phyloP scores from a whole-genome alignment of 805 yeast species.

The Monosporozyma siamensis region DNA sequence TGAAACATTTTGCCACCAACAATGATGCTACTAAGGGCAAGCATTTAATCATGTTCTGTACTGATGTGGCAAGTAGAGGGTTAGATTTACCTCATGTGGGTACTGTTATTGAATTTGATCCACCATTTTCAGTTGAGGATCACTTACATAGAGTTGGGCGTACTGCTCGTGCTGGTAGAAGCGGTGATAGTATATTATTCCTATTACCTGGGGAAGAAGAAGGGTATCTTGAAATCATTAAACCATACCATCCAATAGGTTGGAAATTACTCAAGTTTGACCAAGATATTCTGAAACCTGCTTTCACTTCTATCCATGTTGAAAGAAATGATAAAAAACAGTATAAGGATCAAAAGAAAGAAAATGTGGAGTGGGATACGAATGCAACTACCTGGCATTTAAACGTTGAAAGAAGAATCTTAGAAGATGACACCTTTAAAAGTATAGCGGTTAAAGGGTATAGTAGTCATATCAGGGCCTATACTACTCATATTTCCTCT shows the following conservation, averaged over 20 bases:
- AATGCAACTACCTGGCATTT: slow-evolving; percentile 96
- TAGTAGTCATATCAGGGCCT: slow-evolving; percentile 85
- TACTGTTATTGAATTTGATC: slow-evolving; percentile 84
- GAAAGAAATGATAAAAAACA: slow-evolving; percentile 26
- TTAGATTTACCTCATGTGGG: slow-evolving; percentile 82
- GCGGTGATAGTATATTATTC: slow-evolving; percentile 70
- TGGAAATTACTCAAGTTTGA: slow-evolving; percentile 44
- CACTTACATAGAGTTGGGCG: slow-evolving; percentile 96
- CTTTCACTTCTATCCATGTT: slow-evolving; percentile 25
- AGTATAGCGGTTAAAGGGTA: slow-evolving; percentile 72
- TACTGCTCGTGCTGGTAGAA: slow-evolving; percentile 93
- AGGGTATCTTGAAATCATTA: slow-evolving; percentile 58
- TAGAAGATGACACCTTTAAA: slow-evolving; percentile 54
- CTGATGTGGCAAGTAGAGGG: slow-evolving; percentile 98
- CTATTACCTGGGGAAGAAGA: slow-evolving; percentile 87
- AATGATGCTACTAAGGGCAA: slow-evolving; percentile 34
- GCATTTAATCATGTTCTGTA: slow-evolving; percentile 72
- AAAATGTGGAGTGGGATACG: slow-evolving; percentile 63
- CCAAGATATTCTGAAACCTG: slow-evolving; percentile 32
- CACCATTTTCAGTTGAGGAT: slow-evolving; percentile 89
- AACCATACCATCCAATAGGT: slow-evolving; percentile 47
- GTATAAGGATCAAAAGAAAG: slow-evolving; percentile 28
- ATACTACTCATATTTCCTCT: slow-evolving; percentile 80
- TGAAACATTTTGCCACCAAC: slow-evolving; percentile 47
- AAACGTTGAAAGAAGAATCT: slow-evolving; percentile 77